Conservation (phyloP, 1,284 basidiomycete genomes). For the Veloporphyrellus conicus region DNA sequence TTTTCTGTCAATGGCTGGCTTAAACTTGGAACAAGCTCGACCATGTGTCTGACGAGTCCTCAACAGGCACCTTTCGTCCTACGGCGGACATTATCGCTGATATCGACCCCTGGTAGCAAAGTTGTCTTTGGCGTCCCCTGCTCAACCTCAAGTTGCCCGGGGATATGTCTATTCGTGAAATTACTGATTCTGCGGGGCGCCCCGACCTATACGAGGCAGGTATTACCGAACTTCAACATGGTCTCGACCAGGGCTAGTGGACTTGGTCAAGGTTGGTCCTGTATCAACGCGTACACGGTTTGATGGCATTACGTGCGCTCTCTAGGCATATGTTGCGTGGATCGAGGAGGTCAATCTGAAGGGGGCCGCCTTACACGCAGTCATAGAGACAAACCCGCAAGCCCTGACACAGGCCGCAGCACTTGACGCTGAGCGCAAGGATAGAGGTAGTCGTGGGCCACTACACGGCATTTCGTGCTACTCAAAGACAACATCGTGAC, state of each 20-base stretch:
- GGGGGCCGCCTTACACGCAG: constrained; percentile 56
- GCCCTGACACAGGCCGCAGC: constrained; percentile 52
- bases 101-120: no score
- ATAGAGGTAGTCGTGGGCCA: constrained; percentile 44
- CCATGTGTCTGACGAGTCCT: no score
- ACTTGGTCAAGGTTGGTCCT: constrained; percentile 29
- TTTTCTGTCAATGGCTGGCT: no score
- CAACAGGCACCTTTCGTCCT: no score
- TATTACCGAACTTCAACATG: constrained; percentile 27
- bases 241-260: constrained; percentile 27
- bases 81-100: no score
- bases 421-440: constrained; percentile 53
- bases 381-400: constrained; percentile 60
- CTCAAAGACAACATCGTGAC: constrained; percentile 37
- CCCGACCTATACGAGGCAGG: constrained; percentile 34
- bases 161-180: constrained; percentile 11
- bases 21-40: no score
- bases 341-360: constrained; percentile 68
- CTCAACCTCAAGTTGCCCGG: constrained; percentile 6
- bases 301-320: background rate
- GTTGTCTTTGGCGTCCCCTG: constrained; percentile 5
- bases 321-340: constrained; percentile 62
- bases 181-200: background rate
- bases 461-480: constrained; percentile 70
- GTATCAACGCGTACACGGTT: background rate